Conservation (phyloP, 768 basidiomycete genomes). For the Rossbeevera mucosa region DNA sequence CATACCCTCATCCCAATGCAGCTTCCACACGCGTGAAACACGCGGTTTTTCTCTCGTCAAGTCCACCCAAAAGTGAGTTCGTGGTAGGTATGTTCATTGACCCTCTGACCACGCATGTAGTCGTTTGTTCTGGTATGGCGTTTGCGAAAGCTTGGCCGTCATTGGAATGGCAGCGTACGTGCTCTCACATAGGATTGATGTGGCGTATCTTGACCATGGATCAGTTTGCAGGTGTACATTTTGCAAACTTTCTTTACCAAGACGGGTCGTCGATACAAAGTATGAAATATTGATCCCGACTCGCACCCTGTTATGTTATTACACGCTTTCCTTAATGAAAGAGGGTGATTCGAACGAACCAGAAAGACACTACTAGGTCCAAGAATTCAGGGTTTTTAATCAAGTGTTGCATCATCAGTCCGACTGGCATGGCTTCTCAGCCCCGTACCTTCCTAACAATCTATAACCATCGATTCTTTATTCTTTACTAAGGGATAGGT, state of each 20-base stretch:
- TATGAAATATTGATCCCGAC: constrained; percentile 39
- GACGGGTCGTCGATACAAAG: constrained; percentile 86
- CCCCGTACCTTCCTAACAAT: too few species aligned
- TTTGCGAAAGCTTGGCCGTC: constrained; percentile 73
- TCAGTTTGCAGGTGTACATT: constrained; percentile 83
- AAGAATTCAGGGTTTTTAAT: neutral
- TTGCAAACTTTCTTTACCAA: constrained; percentile 97
- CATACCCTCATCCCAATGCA: constrained; percentile 28
- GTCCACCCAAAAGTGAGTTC: constrained; percentile 75
- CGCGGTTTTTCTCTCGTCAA: constrained; percentile 91
- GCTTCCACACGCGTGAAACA: constrained; percentile 92
- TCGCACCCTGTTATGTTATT: constrained; percentile 9
- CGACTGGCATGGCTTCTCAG: too few species aligned
- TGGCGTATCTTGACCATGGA: constrained; percentile 7
- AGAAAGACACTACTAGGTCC: neutral
- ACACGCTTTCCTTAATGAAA: neutral
- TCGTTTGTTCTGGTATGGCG: constrained; percentile 91
- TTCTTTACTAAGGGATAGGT: too few species aligned
- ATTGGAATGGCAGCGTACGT: constrained; percentile 86
- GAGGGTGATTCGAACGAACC: neutral
- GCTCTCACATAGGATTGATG: neutral
- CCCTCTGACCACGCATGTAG: constrained; percentile 34
- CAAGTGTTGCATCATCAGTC: too few species aligned
- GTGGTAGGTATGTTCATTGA: neutral
- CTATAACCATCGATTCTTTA: too few species aligned